Evolutionary conservation across 2,329 filamentous ascomycete species (phyloP).

Genomic region (Cercospora sp.): DNA sequence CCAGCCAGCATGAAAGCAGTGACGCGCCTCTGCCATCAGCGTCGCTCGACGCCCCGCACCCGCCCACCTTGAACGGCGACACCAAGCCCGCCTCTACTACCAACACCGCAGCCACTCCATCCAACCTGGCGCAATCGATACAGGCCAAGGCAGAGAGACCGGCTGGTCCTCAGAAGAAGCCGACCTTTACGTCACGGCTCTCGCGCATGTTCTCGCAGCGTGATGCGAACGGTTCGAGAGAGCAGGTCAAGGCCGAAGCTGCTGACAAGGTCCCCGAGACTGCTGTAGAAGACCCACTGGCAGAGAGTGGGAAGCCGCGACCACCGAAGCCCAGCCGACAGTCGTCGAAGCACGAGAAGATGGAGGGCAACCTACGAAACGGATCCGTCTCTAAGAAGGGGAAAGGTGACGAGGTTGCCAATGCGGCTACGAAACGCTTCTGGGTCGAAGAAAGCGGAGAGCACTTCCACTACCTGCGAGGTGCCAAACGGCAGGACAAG

Average conservation of each 20-base stretch:
- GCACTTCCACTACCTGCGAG: constrained; percentile 87
- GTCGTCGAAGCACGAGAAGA: constrained; percentile 35
- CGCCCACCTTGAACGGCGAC: constrained; percentile 27
- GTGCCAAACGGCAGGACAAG: constrained; percentile 90
- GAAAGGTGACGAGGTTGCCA: constrained; percentile 31
- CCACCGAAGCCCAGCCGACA: constrained; percentile 34
- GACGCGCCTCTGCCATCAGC: constrained; percentile 17
- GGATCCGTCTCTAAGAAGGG: constrained; percentile 38
- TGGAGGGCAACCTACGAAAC: constrained; percentile 28
- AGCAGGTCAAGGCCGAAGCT: constrained; percentile 17
- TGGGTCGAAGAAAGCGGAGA: constrained; percentile 63
- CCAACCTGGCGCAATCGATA: not conserved
- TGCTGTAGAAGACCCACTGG: constrained; percentile 32
- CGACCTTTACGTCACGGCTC: constrained; percentile 42
- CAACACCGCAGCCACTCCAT: not conserved
- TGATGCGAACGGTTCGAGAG: constrained; percentile 33
- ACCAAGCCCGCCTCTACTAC: constrained; percentile 2
- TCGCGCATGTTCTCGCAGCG: constrained; percentile 46
- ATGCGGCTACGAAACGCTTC: constrained; percentile 49
- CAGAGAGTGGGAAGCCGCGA: constrained; percentile 22
- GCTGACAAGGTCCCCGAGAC: constrained; percentile 16
- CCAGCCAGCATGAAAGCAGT: constrained; percentile 26
- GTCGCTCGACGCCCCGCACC: constrained; percentile 14
- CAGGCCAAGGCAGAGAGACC: constrained; percentile 23
- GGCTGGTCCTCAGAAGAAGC: constrained; percentile 39